These are phyloP conservation scores for Suzukiozyma palmioleophila DNA, from an alignment of 1,139 yeast genomes.

Conservation along the genomic window DNA sequence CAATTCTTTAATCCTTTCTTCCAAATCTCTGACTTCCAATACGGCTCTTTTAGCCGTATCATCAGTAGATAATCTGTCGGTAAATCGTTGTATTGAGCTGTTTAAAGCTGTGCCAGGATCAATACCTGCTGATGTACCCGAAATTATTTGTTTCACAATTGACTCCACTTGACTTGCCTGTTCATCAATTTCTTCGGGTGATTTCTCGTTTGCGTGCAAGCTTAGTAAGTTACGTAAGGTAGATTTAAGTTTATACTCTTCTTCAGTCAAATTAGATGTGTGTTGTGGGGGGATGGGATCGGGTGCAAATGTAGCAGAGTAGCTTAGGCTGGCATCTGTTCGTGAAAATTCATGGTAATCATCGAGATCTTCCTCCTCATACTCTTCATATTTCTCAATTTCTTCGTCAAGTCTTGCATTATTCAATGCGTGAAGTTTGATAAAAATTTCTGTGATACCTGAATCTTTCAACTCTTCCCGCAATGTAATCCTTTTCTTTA, in stretches of 20 bases:
- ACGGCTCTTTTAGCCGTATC: slow-evolving; percentile 32
- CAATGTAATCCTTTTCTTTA: slow-evolving; percentile 27
- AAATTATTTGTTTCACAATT: slow-evolving; percentile 25
- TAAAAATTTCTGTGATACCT: slow-evolving; percentile 34
- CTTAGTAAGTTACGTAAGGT: slow-evolving; percentile 11
- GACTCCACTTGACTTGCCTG: slow-evolving; percentile 26
- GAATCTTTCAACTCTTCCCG: slow-evolving; percentile 41
- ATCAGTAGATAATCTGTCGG: slow-evolving; percentile 31
- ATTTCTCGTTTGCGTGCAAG: slow-evolving; percentile 21
- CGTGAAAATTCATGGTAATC: slow-evolving; percentile 7
- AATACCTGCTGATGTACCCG: slow-evolving; percentile 22
- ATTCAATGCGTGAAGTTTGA: slow-evolving; percentile 30
- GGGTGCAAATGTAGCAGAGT: too few relatives aligned
- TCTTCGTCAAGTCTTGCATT: slow-evolving; percentile 42
- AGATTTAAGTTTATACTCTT: neutral
- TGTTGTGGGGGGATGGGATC: too few relatives aligned
- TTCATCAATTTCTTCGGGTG: slow-evolving; percentile 18
- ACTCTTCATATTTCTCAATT: slow-evolving; percentile 38
- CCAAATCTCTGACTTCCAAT: slow-evolving; percentile 25
- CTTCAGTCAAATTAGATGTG: neutral
- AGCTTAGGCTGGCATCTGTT: neutral
- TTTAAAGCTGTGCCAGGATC: slow-evolving; percentile 25
- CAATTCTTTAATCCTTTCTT: slow-evolving; percentile 18
- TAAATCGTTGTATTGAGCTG: slow-evolving; percentile 29
- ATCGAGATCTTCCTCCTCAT: slow-evolving; percentile 36